phyloP scores from a whole-genome alignment of 1,284 basidiomycete genomes.

The Marasmius tenuissimus region DNA sequence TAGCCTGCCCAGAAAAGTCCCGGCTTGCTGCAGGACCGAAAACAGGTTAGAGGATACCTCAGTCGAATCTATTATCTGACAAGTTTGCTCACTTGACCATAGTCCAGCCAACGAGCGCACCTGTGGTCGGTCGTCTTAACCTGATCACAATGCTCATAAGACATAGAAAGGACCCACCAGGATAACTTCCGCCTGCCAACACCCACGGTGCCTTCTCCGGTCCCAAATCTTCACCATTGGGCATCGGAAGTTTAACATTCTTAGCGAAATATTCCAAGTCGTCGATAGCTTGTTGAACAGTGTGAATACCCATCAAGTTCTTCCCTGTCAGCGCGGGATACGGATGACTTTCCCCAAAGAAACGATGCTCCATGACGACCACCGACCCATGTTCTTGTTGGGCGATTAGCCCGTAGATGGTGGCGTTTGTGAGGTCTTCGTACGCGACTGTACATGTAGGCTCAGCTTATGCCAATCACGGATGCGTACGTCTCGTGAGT shows the following conservation, averaged over 20 bases:
- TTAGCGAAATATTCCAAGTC: conserved; percentile 71
- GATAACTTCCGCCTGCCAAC: conserved; percentile 12
- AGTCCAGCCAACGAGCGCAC: conserved; percentile 69
- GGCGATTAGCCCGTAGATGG: conserved; percentile 66
- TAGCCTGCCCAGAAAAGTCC: conserved; percentile 68
- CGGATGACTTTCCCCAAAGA: conserved; percentile 52
- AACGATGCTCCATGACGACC: conserved; percentile 54
- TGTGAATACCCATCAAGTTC: conserved; percentile 54
- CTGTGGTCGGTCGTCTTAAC: conserved; percentile 52
- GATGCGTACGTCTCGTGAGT: neutral
- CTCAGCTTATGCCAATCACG: neutral
- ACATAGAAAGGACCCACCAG: conserved; percentile 34
- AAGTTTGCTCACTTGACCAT: conserved; percentile 58
- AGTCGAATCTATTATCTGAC: neutral
- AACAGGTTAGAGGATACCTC: conserved; percentile 21
- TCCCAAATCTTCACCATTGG: conserved; percentile 54
- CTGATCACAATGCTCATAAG: neutral
- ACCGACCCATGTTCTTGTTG: conserved; percentile 64
- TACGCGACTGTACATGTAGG: conserved; percentile 29
- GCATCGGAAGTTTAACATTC: conserved; percentile 66
- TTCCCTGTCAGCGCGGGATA: conserved; percentile 58
- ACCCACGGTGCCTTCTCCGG: conserved; percentile 68
- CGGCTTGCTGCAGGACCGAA: conserved; percentile 48
- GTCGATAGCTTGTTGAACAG: conserved; percentile 70
- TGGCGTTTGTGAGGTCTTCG: conserved; percentile 62